Percentiles rank a stretch among this genome's conserved stretches.
Conservation (phyloP, 176 grass and related monocot species). For the Oryza punctata region DNA sequence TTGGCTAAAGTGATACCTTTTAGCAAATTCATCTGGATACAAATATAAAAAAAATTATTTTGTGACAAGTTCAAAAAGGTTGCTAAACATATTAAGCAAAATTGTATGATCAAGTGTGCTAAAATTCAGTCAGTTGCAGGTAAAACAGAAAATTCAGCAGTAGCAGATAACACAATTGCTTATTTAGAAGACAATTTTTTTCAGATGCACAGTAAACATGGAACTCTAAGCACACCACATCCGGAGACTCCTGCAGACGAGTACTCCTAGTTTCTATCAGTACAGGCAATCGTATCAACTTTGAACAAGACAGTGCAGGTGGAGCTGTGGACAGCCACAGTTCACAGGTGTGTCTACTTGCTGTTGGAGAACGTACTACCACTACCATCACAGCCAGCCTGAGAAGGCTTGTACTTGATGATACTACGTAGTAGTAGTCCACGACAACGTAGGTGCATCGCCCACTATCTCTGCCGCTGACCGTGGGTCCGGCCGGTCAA, state of each 20-base stretch:
- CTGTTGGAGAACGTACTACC: background rate
- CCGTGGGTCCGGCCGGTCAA: conserved; percentile 46
- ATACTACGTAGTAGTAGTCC: too few relatives aligned
- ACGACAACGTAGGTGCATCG: background rate
- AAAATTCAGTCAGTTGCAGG: background rate
- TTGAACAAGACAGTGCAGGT: background rate
- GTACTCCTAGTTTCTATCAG: background rate
- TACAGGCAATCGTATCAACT: background rate
- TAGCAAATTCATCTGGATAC: too few relatives aligned
- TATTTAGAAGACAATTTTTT: background rate
- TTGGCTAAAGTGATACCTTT: too few relatives aligned
- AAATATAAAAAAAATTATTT: background rate
- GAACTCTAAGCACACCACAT: background rate
- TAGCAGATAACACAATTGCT: background rate
- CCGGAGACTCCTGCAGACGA: background rate
- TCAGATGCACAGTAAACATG: background rate
- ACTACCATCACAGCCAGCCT: background rate
- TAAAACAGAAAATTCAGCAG: background rate
- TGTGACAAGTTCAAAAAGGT: background rate
- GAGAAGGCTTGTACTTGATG: background rate
- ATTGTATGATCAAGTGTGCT: background rate
- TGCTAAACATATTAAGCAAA: background rate
- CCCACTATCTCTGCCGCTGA: conserved; percentile 35
- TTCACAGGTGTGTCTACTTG: conserved; percentile 27
- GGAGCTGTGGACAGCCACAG: background rate